phyloP scores from a whole-genome alignment of 75 land plant genomes.

The Selaginella moellendorffii region DNA sequence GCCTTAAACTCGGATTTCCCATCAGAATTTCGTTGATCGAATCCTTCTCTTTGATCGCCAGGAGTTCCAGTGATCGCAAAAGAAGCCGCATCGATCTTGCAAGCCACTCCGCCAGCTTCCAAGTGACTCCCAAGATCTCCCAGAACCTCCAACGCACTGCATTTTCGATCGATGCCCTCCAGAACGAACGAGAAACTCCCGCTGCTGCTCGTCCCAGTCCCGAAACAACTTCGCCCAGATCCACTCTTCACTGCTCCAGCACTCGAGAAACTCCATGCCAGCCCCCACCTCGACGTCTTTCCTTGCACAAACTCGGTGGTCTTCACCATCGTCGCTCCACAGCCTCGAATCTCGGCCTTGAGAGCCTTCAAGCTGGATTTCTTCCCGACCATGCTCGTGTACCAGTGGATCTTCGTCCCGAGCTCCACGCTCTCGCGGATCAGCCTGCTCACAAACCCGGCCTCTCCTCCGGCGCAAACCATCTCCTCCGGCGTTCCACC shows the following conservation, averaged over 20 bases:
- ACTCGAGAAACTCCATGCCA: slow-evolving; percentile 78
- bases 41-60: background rate
- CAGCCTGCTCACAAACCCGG: slow-evolving; percentile 52
- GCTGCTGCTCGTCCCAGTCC: slow-evolving; percentile 21
- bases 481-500: slow-evolving; percentile 71
- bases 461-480: slow-evolving; percentile 83
- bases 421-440: slow-evolving; percentile 49
- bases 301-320: slow-evolving; percentile 98
- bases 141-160: slow-evolving; percentile 44
- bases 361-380: slow-evolving; percentile 54
- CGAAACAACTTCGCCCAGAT: slow-evolving; percentile 12
- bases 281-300: slow-evolving; percentile 85
- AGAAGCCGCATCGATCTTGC: slow-evolving; percentile 31
- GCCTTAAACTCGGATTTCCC: background rate
- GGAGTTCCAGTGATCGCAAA: slow-evolving; percentile 28
- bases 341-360: slow-evolving; percentile 43
- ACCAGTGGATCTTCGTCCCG: slow-evolving; percentile 9
- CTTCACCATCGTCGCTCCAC: slow-evolving; percentile 51
- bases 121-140: slow-evolving; percentile 41
- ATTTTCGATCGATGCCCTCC: slow-evolving; percentile 54
- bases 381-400: slow-evolving; percentile 84
- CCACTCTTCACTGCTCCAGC: slow-evolving; percentile 27
- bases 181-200: slow-evolving; percentile 61
- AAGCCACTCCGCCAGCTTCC: slow-evolving; percentile 30
- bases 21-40: background rate